These are phyloP conservation scores for Cercophora sp. DNA, from an alignment of 495 filamentous ascomycete species.

Conservation along the genomic window DNA sequence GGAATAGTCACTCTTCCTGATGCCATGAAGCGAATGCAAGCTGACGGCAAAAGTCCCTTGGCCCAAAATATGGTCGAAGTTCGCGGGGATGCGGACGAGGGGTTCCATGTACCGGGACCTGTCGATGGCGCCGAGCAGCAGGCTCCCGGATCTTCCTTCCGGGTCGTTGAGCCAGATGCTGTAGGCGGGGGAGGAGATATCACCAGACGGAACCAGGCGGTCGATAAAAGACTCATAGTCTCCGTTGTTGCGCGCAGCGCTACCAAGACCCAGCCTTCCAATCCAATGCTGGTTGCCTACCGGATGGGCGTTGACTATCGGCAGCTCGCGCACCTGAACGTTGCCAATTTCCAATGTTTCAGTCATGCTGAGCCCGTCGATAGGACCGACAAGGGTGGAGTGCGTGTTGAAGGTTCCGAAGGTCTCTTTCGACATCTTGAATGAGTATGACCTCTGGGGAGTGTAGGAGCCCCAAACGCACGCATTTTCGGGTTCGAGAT, in stretches of 20 bases:
- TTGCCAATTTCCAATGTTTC: not conserved
- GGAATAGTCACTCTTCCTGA: slow-evolving; percentile 17
- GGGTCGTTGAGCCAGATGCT: slow-evolving; percentile 73
- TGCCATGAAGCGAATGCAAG: slow-evolving; percentile 45
- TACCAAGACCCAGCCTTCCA: slow-evolving; percentile 74
- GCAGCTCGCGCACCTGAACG: not conserved
- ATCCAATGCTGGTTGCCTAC: slow-evolving; percentile 46
- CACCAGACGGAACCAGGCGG: slow-evolving; percentile 57
- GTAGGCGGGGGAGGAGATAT: slow-evolving; percentile 71
- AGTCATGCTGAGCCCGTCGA: not conserved
- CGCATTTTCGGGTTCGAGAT: no score
- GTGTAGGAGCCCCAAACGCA: no score
- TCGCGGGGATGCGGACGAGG: slow-evolving; percentile 55
- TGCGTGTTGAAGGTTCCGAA: not conserved
- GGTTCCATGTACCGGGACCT: slow-evolving; percentile 65
- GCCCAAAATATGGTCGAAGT: slow-evolving; percentile 23
- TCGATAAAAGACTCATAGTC: slow-evolving; percentile 65
- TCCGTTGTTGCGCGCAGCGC: not conserved
- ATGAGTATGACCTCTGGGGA: no score
- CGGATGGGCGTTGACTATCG: not conserved
- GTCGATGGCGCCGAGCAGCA: slow-evolving; percentile 83
- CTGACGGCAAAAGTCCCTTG: slow-evolving; percentile 58
- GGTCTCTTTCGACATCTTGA: no score
- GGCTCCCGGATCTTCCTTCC: slow-evolving; percentile 59
- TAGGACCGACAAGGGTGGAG: not conserved